Percentiles rank a stretch among this genome's conserved stretches.
Evolutionary conservation across 1,139 yeast genomes (phyloP).

Genomic region (Diutina rugosa): DNA sequence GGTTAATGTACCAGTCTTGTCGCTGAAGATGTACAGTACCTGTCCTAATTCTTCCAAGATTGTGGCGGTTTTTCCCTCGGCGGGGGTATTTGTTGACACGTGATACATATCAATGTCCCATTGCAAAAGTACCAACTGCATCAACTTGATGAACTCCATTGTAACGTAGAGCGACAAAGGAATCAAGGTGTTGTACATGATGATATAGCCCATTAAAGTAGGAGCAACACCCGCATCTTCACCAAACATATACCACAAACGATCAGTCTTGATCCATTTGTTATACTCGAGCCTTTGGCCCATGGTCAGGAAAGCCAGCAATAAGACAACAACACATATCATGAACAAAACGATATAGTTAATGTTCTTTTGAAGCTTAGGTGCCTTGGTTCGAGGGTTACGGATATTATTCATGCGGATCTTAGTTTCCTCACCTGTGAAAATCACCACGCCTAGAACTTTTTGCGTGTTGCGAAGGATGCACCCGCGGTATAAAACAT

Average conservation of each 20-base stretch:
- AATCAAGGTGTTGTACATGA: constrained; percentile 93
- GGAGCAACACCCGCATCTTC: constrained; percentile 83
- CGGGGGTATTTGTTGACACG: constrained; percentile 71
- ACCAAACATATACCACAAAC: constrained; percentile 63
- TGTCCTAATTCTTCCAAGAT: constrained; percentile 95
- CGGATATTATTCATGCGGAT: constrained; percentile 89
- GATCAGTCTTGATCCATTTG: constrained; percentile 18
- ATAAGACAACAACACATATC: constrained; percentile 66
- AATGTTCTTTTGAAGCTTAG: constrained; percentile 73
- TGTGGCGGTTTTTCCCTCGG: constrained; percentile 91
- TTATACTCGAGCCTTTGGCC: constrained; percentile 51
- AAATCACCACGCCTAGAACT: constrained; percentile 68
- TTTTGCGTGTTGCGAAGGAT: constrained; percentile 70
- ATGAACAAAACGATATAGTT: constrained; percentile 76
- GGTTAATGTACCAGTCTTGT: constrained; percentile 94
- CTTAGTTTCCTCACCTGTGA: constrained; percentile 93
- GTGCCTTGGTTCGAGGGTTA: constrained; percentile 86
- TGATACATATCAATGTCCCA: constrained; percentile 95
- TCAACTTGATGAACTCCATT: constrained; percentile 86
- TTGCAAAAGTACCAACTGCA: constrained; percentile 71
- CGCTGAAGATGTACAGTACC: constrained; percentile 87
- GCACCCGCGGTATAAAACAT: constrained; percentile 81
- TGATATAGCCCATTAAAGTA: constrained; percentile 87
- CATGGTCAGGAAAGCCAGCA: constrained; percentile 74
- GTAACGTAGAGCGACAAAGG: constrained; percentile 93